Conservation (phyloP, 768 basidiomycete genomes). For the Lepiota venenata region DNA sequence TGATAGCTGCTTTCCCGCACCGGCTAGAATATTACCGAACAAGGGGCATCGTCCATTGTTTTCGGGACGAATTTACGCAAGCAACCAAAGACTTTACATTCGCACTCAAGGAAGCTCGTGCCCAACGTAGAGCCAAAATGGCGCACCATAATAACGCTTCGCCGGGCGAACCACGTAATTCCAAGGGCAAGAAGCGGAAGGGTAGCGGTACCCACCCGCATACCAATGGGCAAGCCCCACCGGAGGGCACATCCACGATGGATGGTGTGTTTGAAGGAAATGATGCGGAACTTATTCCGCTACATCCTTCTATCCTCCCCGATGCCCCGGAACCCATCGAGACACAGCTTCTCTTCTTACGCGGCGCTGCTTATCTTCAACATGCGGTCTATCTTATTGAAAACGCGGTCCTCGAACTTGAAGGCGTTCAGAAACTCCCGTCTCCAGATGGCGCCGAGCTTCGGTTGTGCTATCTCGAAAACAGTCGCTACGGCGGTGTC, state of each 20-base stretch:
- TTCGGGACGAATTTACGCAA: slow-evolving; percentile 74
- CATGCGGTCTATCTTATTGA: slow-evolving; percentile 78
- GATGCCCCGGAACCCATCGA: slow-evolving; percentile 87
- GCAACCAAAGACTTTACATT: slow-evolving; percentile 81
- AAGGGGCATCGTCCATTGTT: slow-evolving; percentile 87
- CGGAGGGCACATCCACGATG: slow-evolving; percentile 57
- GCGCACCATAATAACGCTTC: slow-evolving; percentile 44
- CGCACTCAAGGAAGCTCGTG: slow-evolving; percentile 75
- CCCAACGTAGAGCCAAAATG: slow-evolving; percentile 60
- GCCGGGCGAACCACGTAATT: slow-evolving; percentile 26
- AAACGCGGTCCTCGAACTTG: slow-evolving; percentile 63
- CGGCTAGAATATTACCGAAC: slow-evolving; percentile 84
- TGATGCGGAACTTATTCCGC: slow-evolving; percentile 47
- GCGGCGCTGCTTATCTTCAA: slow-evolving; percentile 81
- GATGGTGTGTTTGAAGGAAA: slow-evolving; percentile 43
- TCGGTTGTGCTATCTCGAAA: slow-evolving; percentile 70
- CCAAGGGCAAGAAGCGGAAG: slow-evolving; percentile 50
- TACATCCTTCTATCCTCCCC: slow-evolving; percentile 74
- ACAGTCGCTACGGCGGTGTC: slow-evolving; percentile 79
- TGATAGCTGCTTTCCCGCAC: slow-evolving; percentile 72
- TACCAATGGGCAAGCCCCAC: slow-evolving; percentile 63
- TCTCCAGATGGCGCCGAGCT: slow-evolving; percentile 71
- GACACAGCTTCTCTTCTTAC: slow-evolving; percentile 77
- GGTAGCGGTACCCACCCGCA: slow-evolving; percentile 29
- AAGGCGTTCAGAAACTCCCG: slow-evolving; percentile 58